Conservation (phyloP, 345 rosid genomes). For the Lepidium sativum region DNA sequence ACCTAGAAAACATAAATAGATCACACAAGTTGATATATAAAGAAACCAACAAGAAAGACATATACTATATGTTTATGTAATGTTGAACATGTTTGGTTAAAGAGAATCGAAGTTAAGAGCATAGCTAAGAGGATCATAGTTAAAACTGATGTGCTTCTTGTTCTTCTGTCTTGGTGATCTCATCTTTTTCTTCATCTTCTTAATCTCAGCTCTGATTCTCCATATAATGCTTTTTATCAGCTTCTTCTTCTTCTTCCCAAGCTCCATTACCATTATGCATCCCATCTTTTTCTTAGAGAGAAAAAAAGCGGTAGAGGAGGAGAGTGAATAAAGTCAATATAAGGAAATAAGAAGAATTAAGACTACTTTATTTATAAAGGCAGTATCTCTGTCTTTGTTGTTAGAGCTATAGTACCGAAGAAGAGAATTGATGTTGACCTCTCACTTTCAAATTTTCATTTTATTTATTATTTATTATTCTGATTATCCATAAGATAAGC, state of each 20-base stretch:
- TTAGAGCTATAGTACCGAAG: not conserved
- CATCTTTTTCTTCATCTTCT: constrained; percentile 33
- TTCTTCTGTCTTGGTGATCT: constrained; percentile 23
- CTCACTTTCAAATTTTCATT: not conserved
- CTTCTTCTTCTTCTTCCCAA: constrained; percentile 50
- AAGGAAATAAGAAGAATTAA: not conserved
- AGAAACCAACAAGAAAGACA: constrained; percentile 1
- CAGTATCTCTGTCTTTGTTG: constrained; percentile 21
- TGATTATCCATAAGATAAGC: not conserved
- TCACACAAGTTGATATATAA: not conserved
- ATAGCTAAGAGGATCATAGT: constrained; percentile 67
- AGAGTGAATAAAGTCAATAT: constrained; percentile 13
- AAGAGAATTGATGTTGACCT: constrained; percentile 19
- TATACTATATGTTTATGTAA: not conserved
- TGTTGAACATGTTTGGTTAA: not conserved
- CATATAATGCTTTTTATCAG: constrained; percentile 30
- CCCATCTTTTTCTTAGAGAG: not conserved
- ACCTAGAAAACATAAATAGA: not conserved
- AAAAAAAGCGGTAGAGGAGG: not conserved
- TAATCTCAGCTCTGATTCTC: constrained; percentile 48
- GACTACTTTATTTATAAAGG: constrained; percentile 11
- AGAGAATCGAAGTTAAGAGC: constrained; percentile 83
- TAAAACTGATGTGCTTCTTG: constrained; percentile 42
- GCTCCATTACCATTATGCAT: constrained; percentile 13
- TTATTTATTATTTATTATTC: not conserved